Evolutionary conservation across 208 protist genomes (phyloP).

Genomic region (Leishmania lainsoni): DNA sequence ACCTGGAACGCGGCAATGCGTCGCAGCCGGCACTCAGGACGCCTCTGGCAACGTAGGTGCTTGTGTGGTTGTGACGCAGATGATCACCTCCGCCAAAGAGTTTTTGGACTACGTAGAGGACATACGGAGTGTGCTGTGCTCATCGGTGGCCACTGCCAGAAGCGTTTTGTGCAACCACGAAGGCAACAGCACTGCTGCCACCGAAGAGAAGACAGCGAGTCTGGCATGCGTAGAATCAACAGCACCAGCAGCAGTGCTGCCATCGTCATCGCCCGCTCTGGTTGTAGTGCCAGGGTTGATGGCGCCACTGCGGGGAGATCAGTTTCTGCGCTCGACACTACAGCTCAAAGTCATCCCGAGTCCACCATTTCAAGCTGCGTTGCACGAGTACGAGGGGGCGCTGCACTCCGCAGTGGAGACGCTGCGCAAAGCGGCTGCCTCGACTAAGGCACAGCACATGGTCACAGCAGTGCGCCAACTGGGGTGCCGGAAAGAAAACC

Average conservation of each 20-base stretch:
- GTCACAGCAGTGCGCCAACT: neutral
- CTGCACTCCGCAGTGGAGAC: conserved; percentile 1
- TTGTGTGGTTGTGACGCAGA: conserved; percentile 42
- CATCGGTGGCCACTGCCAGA: neutral
- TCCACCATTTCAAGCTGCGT: conserved; percentile 19
- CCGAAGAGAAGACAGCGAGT: neutral
- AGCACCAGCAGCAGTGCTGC: neutral
- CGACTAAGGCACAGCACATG: too few species aligned
- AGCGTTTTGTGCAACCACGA: neutral
- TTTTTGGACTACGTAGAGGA: conserved; percentile 33
- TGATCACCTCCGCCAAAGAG: conserved; percentile 35
- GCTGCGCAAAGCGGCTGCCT: neutral
- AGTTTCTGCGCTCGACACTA: conserved; percentile 27
- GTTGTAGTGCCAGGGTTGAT: conserved; percentile 36
- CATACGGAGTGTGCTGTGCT: conserved; percentile 22
- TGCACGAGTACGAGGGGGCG: conserved; percentile 25
- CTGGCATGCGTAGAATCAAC: neutral
- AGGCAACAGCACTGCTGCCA: neutral
- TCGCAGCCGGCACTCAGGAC: neutral
- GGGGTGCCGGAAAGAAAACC: neutral
- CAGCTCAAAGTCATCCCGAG: conserved; percentile 41
- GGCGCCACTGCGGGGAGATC: conserved; percentile 29
- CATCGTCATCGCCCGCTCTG: neutral
- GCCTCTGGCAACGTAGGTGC: conserved; percentile 1
- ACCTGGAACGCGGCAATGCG: neutral